phyloP scores from a whole-genome alignment of 2,329 filamentous ascomycete genomes.

The Apiospora aurea region DNA sequence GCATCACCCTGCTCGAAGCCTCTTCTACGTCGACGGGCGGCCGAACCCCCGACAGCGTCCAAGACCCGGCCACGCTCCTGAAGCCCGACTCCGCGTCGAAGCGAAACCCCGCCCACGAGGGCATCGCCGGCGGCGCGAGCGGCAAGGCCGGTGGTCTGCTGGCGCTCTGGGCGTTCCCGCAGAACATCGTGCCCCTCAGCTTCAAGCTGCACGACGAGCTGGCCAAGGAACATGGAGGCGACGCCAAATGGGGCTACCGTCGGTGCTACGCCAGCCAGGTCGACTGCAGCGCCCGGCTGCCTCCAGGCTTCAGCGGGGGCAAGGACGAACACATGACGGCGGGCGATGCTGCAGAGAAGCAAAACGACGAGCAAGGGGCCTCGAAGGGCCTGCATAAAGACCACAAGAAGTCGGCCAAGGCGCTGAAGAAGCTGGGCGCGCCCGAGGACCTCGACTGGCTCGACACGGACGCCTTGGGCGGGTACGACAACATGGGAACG shows the following conservation, averaged over 20 bases:
- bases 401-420: constrained; percentile 38
- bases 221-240: constrained; percentile 71
- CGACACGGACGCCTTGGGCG: constrained; percentile 53
- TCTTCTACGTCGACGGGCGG: constrained; percentile 52
- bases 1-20: constrained; percentile 76
- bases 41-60: constrained; percentile 42
- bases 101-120: constrained; percentile 44
- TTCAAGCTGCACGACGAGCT: constrained; percentile 74
- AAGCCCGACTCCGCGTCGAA: constrained; percentile 34
- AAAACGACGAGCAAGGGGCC: constrained; percentile 24
- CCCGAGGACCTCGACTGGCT: constrained; percentile 76
- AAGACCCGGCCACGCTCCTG: constrained; percentile 40
- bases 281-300: constrained; percentile 40
- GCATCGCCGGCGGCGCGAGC: constrained; percentile 76
- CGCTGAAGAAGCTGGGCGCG: constrained; percentile 38
- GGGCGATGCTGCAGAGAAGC: constrained; percentile 12
- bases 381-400: constrained; percentile 41
- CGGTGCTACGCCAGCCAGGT: constrained; percentile 44
- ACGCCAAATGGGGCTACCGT: constrained; percentile 75
- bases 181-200: constrained; percentile 72
- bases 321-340: background rate
- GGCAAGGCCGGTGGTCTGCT: constrained; percentile 80
- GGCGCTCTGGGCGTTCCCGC: constrained; percentile 77
- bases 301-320: constrained; percentile 31
- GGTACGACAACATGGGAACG: constrained; percentile 51